Percentiles rank a stretch among this genome's conserved stretches.
Evolutionary conservation across 768 basidiomycete species (phyloP).

Genomic region (Hortiboletus flavorubellus): DNA sequence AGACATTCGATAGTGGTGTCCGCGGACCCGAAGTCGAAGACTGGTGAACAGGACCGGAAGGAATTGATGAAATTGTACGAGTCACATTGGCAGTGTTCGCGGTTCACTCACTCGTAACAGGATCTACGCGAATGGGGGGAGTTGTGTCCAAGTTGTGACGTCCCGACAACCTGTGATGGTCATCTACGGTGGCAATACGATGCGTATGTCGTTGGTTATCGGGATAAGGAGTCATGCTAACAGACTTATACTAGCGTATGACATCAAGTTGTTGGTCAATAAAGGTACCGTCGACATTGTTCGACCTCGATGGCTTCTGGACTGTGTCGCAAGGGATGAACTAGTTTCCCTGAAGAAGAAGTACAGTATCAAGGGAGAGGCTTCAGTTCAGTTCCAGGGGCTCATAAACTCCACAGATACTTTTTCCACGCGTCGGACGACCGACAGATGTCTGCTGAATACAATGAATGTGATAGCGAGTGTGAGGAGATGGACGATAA

Average conservation of each 20-base stretch:
- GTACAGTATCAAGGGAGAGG: constrained; percentile 36
- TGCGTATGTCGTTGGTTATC: constrained; percentile 47
- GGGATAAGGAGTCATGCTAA: not conserved
- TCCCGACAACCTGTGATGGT: constrained; percentile 52
- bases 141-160: constrained; percentile 56
- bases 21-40: constrained; percentile 69
- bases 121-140: constrained; percentile 69
- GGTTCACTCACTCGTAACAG: constrained; percentile 35
- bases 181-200: constrained; percentile 67
- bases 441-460: constrained; percentile 51
- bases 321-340: constrained; percentile 62
- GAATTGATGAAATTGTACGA: constrained; percentile 65
- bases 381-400: not conserved
- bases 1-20: constrained; percentile 53
- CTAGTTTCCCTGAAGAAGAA: constrained; percentile 62
- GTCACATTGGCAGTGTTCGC: not conserved
- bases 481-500: constrained; percentile 27
- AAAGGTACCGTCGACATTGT: constrained; percentile 72
- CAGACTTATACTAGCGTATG: constrained; percentile 49
- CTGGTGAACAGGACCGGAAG: constrained; percentile 64
- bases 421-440: constrained; percentile 70
- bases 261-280: constrained; percentile 65
- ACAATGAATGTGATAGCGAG: constrained; percentile 39
- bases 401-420: constrained; percentile 45
- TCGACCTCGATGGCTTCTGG: constrained; percentile 76